Conservation (phyloP, 148 eudicot species). For the Silene uniflora region DNA sequence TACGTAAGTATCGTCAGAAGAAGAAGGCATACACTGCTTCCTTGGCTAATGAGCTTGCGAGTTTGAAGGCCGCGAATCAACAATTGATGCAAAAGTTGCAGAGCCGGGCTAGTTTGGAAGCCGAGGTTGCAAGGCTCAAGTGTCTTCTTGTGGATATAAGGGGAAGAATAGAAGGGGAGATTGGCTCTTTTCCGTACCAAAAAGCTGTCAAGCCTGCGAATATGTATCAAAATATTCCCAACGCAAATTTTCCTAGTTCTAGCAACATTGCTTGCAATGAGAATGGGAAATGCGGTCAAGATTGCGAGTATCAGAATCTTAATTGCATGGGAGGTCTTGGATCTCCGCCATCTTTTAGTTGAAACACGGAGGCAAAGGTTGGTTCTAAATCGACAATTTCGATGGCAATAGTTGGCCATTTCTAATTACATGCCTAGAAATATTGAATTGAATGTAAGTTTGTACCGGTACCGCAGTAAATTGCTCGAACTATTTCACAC, state of each 20-base stretch:
- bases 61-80: constrained; percentile 65
- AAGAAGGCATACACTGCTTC: constrained; percentile 77
- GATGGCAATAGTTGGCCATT: background rate
- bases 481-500: background rate
- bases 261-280: constrained; percentile 1
- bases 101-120: constrained; percentile 58
- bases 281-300: constrained; percentile 5
- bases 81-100: constrained; percentile 69
- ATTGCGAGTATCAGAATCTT: background rate
- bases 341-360: background rate
- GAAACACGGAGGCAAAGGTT: background rate
- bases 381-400: background rate
- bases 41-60: constrained; percentile 70
- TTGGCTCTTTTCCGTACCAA: constrained; percentile 70
- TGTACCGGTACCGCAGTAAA: background rate
- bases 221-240: background rate
- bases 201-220: too few species aligned
- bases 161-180: constrained; percentile 86
- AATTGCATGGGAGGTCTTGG: background rate
- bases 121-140: constrained; percentile 77
- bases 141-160: constrained; percentile 84
- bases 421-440: background rate
- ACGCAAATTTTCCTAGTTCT: background rate
- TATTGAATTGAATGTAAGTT: background rate
- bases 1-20: constrained; percentile 81